phyloP scores from a whole-genome alignment of 495 filamentous ascomycete species.

The Podospora pseudoanserina region DNA sequence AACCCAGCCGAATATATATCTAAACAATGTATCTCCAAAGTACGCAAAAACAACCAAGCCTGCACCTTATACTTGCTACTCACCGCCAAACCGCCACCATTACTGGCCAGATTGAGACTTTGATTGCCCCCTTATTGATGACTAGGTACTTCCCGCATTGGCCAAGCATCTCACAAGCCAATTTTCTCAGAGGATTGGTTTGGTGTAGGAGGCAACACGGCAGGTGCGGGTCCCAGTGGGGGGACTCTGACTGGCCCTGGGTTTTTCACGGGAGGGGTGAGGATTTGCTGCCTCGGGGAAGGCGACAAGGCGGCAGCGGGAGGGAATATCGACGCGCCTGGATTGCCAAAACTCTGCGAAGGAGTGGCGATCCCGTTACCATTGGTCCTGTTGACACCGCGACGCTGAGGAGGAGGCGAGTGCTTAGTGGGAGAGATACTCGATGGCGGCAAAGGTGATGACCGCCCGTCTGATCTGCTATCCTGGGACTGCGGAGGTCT shows the following conservation, averaged over 20 bases:
- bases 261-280: conserved; percentile 49
- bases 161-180: neutral
- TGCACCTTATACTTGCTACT: neutral
- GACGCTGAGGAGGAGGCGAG: conserved; percentile 42
- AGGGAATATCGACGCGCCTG: conserved; percentile 43
- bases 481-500: conserved; percentile 23
- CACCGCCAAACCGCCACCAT: neutral
- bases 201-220: neutral
- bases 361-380: conserved; percentile 22
- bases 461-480: conserved; percentile 18
- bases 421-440: conserved; percentile 76
- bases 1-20: neutral
- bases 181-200: neutral
- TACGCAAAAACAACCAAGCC: neutral
- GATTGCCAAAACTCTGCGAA: conserved; percentile 22
- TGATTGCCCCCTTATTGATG: neutral
- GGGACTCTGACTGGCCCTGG: conserved; percentile 29
- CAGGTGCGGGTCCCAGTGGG: neutral
- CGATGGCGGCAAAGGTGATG: conserved; percentile 50
- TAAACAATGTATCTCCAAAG: neutral
- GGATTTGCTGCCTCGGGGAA: conserved; percentile 46
- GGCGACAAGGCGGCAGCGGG: conserved; percentile 52
- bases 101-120: neutral
- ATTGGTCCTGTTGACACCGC: conserved; percentile 16
- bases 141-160: neutral